A percentile compares a stretch with the other conserved stretches of the same genome.
Evolutionary conservation across 495 filamentous ascomycete species (phyloP).

Genomic region (Penicillium atrosanguineum): DNA sequence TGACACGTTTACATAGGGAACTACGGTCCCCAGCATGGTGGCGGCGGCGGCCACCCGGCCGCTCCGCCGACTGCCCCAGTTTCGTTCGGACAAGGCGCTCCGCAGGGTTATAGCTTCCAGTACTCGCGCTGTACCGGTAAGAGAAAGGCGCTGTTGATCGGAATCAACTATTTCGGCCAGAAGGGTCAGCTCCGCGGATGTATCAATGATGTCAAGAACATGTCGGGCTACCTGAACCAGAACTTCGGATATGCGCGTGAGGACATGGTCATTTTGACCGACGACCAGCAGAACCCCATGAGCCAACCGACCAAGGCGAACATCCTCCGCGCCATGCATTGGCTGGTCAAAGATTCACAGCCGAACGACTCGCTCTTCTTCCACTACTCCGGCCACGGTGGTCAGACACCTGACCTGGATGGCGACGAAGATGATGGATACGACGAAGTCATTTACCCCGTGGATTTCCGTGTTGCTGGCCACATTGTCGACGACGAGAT

Average conservation of each 20-base stretch:
- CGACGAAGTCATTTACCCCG: slow-evolving; percentile 97
- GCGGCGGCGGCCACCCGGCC: slow-evolving; percentile 30
- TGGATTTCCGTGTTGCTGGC: slow-evolving; percentile 85
- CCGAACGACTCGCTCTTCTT: slow-evolving; percentile 98
- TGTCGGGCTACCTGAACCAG: slow-evolving; percentile 88
- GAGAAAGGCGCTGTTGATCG: slow-evolving; percentile 89
- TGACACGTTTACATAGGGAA: slow-evolving; percentile 13
- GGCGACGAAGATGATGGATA: slow-evolving; percentile 95
- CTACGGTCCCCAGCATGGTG: background rate
- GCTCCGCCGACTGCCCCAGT: slow-evolving; percentile 44
- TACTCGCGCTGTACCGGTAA: slow-evolving; percentile 91
- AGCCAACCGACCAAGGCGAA: slow-evolving; percentile 96
- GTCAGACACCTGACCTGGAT: slow-evolving; percentile 93
- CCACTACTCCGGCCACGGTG: slow-evolving; percentile 97
- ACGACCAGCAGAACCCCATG: slow-evolving; percentile 96
- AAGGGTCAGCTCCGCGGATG: slow-evolving; percentile 89
- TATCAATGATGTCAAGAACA: slow-evolving; percentile 98
- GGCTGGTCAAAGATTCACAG: slow-evolving; percentile 91
- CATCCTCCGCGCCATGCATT: slow-evolving; percentile 96
- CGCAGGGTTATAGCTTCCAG: slow-evolving; percentile 75
- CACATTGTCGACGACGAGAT: slow-evolving; percentile 99
- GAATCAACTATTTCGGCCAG: slow-evolving; percentile 97
- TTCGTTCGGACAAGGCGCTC: slow-evolving; percentile 75
- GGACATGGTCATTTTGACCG: slow-evolving; percentile 97
- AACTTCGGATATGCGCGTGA: slow-evolving; percentile 92